Conservation (phyloP, 2,329 filamentous ascomycete species). For the Didymella segeticola region DNA sequence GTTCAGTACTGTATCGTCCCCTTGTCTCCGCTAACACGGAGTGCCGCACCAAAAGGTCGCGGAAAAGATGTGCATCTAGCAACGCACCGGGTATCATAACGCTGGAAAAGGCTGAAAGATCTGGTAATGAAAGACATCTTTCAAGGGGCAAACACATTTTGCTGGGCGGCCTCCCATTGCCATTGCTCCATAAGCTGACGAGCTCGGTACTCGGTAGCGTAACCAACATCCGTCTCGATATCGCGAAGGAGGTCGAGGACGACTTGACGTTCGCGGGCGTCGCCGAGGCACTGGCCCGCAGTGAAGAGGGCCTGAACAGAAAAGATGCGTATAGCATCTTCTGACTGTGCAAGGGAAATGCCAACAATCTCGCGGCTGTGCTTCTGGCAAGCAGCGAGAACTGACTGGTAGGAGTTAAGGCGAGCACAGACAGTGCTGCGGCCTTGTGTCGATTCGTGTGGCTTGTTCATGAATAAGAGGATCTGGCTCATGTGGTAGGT, state of each 20-base stretch:
- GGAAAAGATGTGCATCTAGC: constrained; percentile 1
- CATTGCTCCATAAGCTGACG: constrained; percentile 60
- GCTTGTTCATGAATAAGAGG: constrained; percentile 66
- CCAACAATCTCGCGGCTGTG: constrained; percentile 69
- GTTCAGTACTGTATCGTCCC: background rate
- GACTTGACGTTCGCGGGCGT: constrained; percentile 60
- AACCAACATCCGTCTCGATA: constrained; percentile 69
- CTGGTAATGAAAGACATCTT: background rate
- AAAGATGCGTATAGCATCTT: constrained; percentile 64
- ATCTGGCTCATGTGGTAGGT: constrained; percentile 70
- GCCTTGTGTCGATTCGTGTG: constrained; percentile 61
- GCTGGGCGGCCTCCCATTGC: constrained; percentile 46
- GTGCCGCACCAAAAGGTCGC: background rate
- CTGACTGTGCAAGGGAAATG: constrained; percentile 64
- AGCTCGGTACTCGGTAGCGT: constrained; percentile 68
- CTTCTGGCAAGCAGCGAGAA: constrained; percentile 61
- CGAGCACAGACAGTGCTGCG: constrained; percentile 61
- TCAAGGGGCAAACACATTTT: constrained; percentile 29
- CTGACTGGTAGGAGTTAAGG: constrained; percentile 63
- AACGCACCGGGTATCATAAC: constrained; percentile 17
- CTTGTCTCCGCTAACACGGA: background rate
- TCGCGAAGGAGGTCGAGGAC: constrained; percentile 63
- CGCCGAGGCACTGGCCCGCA: constrained; percentile 66
- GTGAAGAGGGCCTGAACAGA: constrained; percentile 67
- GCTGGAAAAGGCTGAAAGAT: background rate